Evolutionary conservation across 257 asterid genomes (phyloP).

Genomic region (Jacaranda mimosifolia): DNA sequence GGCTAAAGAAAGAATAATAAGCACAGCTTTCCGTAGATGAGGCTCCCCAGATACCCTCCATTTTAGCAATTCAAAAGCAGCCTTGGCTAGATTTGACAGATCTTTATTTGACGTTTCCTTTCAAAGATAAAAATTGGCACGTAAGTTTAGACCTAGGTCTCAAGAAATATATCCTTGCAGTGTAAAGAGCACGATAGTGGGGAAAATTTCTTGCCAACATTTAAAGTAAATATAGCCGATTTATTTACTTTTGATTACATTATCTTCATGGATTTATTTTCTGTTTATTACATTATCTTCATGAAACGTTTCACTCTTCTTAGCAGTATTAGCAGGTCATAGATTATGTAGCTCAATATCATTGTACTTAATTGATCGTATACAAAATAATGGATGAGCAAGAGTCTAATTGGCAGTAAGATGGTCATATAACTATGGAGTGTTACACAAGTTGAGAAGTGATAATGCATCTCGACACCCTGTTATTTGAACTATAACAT

Average conservation of each 20-base stretch:
- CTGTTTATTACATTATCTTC: constrained; percentile 7
- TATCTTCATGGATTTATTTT: constrained; percentile 1
- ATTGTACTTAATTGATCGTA: constrained; percentile 22
- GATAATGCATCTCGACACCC: constrained; percentile 4
- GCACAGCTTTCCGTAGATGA: constrained; percentile 71
- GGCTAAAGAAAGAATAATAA: constrained; percentile 70
- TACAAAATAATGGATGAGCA: constrained; percentile 17
- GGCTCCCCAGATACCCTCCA: constrained; percentile 81
- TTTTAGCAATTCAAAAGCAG: constrained; percentile 88
- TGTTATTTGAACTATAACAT: constrained; percentile 12
- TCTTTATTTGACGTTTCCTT: constrained; percentile 97
- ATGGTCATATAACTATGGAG: background rate
- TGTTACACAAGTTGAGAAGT: constrained; percentile 4
- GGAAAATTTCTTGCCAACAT: background rate
- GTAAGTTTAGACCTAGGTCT: constrained; percentile 23
- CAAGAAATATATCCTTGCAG: constrained; percentile 24
- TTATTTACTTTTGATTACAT: background rate
- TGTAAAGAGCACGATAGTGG: constrained; percentile 12
- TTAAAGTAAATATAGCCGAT: background rate
- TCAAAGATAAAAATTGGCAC: constrained; percentile 36
- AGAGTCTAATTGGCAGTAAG: constrained; percentile 25
- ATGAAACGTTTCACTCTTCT: background rate
- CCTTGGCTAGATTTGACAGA: constrained; percentile 89
- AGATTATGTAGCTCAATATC: constrained; percentile 1
- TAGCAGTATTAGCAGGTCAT: background rate